Evolutionary conservation across 345 rosid species (phyloP), one percentile per base, ranked within the genome.

Genomic region (Lepidium africanum): DNA sequence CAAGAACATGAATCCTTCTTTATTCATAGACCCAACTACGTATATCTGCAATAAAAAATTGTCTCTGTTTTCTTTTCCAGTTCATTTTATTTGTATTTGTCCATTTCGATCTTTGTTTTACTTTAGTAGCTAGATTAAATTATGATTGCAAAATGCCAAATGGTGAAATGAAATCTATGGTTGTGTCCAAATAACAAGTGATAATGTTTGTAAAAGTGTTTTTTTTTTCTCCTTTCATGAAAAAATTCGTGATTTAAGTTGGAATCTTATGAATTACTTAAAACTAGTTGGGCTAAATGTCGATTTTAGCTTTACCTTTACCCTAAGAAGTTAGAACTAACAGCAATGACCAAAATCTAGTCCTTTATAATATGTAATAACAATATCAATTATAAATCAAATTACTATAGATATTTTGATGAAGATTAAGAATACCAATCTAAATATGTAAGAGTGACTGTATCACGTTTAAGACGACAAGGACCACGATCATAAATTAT

Each of bases 1-100:
- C n/a, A n/a, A 21, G 1, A 21, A 21, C 69, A 61, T 33, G 69
- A 52, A 63, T 52, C 75, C 53, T 71, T 0, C 3, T 1, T 27
- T 36, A 35, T 42, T 62, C 47, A 35, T 53, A n/a, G n/a, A n/a
- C n/a, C n/a, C n/a, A n/a, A n/a, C n/a, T n/a, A n/a, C n/a, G 13
- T 62, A 71, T 71, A 62, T 71, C 36, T 62, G 45, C 43, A 43
- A 62, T 33, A 71, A 59, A 30, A 6, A 10, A 17, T n/a, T 50
- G 52, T 50, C 67, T 60, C 52, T 60, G 54, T 51, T 41, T n/a
- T n/a, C n/a, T 37, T 53, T 52, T 15, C 21, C 70, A 40, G 30
- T 30, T 15, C 41, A 51, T n/a, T 40, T 25, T 15, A 52, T 27
- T 17, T 15, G 12, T 39, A 10, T 51, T 14, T 50, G 36, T 60